These are phyloP conservation scores for Peltaster fructicola DNA, from an alignment of 2,329 filamentous ascomycete genomes.

Conservation along the genomic window DNA sequence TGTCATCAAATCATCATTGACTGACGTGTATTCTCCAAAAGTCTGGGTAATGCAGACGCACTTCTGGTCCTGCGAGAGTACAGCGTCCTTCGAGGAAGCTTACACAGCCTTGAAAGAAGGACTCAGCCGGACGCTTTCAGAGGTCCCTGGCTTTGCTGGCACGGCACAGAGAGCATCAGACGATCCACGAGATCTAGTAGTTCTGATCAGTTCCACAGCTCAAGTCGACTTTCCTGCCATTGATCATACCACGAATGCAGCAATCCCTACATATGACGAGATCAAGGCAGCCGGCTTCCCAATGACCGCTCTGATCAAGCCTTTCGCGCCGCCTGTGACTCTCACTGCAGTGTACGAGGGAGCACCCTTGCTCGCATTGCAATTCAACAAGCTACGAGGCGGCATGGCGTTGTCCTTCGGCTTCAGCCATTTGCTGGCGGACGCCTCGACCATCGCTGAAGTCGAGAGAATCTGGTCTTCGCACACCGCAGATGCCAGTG, in stretches of 20 bases:
- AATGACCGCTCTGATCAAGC: conserved; percentile 4
- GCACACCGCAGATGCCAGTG: conserved; percentile 6
- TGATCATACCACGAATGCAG: conserved; percentile 2
- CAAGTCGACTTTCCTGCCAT: conserved; percentile 6
- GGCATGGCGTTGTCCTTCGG: conserved; percentile 7
- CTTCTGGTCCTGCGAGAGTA: conserved; percentile 6
- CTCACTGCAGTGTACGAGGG: conserved; percentile 5
- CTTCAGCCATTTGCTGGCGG: conserved; percentile 7
- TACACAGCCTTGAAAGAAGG: conserved; percentile 6
- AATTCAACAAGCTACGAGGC: conserved; percentile 6
- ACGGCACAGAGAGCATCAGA: conserved; percentile 4
- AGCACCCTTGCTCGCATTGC: conserved; percentile 5
- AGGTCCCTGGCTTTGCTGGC: conserved; percentile 7
- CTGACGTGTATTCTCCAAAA: conserved; percentile 7
- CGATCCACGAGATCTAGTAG: conserved; percentile 6
- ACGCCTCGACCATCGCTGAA: conserved; percentile 5
- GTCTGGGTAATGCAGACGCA: conserved; percentile 7
- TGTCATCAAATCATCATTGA: conserved; percentile 6
- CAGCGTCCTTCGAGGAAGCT: conserved; percentile 1
- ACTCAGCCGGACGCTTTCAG: conserved; percentile 5
- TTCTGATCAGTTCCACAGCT: conserved; percentile 4
- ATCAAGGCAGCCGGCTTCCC: conserved; percentile 5
- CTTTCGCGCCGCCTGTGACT: conserved; percentile 4
- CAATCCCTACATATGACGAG: conserved; percentile 4
- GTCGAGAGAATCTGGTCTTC: conserved; percentile 7